Base-by-base conservation (phyloP, 768 basidiomycete species). In the Pleurotus tuber-regium region DNA sequence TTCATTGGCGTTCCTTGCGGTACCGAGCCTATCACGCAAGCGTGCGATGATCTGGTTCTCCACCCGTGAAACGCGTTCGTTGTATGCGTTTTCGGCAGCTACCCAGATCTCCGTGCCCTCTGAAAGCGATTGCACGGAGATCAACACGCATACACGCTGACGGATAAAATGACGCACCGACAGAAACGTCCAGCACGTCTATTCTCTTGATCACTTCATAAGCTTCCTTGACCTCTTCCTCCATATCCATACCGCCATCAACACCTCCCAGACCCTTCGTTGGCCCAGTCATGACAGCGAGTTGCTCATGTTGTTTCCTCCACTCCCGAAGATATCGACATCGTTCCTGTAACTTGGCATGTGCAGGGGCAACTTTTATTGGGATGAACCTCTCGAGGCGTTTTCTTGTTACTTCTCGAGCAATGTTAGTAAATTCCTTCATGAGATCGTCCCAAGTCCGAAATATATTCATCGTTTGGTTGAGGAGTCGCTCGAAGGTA, bases 91-190 rank as follows among this genome's bases (percentile, higher is more conserved):
- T 70, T 98, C 97, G 1, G 95, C 95, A 0, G 93, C 84, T 25
- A 96, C 87, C 96, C 95, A 98, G 46, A 98, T 96, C 67, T 98
- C 93, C 12, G 92, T 94, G 2, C 97, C 96, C 76, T 96, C 95
- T 93, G 61, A 36, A 42, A 46, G 3, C 23, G 43, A 16, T 24
- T 43, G 1, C 46, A 49, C 29, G 38, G 14, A n/a, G 30, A 52
- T 40, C 14, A 18, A 4, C 28, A 9, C 9, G 28, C 4, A 30
- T 19, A 47, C 21, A 57, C 35, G 35, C 30, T 28, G n/a, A 19
- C 48, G 26, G 25, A 23, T 18, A 23, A 25, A 1, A 35, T 2
- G n/a, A 70, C 86, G 64, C 61, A 92, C 92, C 92, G 44, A 86
- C 76, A 33, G 92, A 92, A 4, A 98, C 93, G 66, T 99, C 97